Evolutionary conservation across 2,329 filamentous ascomycete species (phyloP), one percentile per base, ranked within the genome.

Genomic region (Mycosphaerelloides madeirae): DNA sequence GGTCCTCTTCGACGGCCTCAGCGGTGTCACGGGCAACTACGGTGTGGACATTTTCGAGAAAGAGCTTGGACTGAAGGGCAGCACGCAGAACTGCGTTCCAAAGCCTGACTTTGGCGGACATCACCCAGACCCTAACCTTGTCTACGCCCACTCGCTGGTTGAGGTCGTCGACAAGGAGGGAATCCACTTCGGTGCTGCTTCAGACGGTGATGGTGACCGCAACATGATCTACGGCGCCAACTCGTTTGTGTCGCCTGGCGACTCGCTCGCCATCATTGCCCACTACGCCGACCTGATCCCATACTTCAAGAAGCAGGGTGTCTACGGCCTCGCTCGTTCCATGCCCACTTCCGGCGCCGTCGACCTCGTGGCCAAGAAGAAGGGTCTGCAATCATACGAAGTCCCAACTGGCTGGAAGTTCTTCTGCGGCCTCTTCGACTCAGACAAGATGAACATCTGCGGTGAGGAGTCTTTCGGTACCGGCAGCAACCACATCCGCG

Each of bases 171-270:
- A 98, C 70, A 87, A 87, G 74, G 83, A 87, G 61, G 80, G 82
- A 48, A 89, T 98, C 54, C 93, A 94, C 64, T 98, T 98, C 61
- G 93, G 93, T 63, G 93, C 93, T 47, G 93, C 93, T 37, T 95
- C 87, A 53, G 93, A 98, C 59, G 93, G 93, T 58, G 93, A 98
- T 61, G 93, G 93, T 62, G 93, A 98, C 76, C 87, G 93, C 60
- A 98, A 98, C 81, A 98, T 98, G 93, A 98, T 98, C 65, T 98
- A 98, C 72, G 93, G 93, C 52, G 90, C 91, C 56, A 91, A 94
- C 63, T 83, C 85, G 34, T 98, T 98, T 64, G 93, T 98, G 50
- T 97, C 91, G 6, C 93, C 93, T 6, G 93, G 93, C 64, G 93
- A 98, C 76, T 95, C 88, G 62, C 77, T 98, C 61, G 93, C 93